phyloP scores from a whole-genome alignment of 176 grass and related monocot genomes.

The Avena atlantica region DNA sequence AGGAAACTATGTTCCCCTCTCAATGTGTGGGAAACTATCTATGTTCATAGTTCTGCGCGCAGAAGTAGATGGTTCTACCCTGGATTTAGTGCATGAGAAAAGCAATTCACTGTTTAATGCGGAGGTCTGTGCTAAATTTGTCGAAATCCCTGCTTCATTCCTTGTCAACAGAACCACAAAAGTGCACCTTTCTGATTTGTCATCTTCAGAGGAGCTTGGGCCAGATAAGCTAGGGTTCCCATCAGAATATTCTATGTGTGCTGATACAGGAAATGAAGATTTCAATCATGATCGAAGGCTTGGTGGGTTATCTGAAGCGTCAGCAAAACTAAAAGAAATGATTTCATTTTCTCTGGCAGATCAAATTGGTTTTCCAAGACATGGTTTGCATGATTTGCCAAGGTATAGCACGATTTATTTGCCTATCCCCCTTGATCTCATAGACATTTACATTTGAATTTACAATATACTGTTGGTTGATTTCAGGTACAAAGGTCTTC shows the following conservation, averaged over 20 bases:
- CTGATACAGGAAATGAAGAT: constrained; percentile 36
- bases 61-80: constrained; percentile 50
- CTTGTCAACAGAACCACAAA: constrained; percentile 61
- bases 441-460: constrained; percentile 21
- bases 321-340: constrained; percentile 63
- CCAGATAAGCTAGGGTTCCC: too few species aligned
- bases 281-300: constrained; percentile 41
- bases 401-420: constrained; percentile 45
- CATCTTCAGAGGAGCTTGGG: constrained; percentile 39
- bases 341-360: constrained; percentile 68
- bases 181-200: constrained; percentile 64
- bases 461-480: constrained; percentile 33
- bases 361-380: constrained; percentile 50
- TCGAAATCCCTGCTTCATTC: constrained; percentile 26
- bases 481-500: constrained; percentile 89
- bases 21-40: constrained; percentile 67
- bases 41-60: constrained; percentile 60
- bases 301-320: constrained; percentile 86
- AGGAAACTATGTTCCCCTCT: constrained; percentile 71
- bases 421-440: not conserved
- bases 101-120: constrained; percentile 20
- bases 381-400: constrained; percentile 54
- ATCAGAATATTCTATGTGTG: constrained; percentile 8
- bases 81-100: constrained; percentile 40
- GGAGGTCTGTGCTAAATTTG: constrained; percentile 34